phyloP scores from a whole-genome alignment of 139 green algal species.

The Trebouxia sp. region DNA sequence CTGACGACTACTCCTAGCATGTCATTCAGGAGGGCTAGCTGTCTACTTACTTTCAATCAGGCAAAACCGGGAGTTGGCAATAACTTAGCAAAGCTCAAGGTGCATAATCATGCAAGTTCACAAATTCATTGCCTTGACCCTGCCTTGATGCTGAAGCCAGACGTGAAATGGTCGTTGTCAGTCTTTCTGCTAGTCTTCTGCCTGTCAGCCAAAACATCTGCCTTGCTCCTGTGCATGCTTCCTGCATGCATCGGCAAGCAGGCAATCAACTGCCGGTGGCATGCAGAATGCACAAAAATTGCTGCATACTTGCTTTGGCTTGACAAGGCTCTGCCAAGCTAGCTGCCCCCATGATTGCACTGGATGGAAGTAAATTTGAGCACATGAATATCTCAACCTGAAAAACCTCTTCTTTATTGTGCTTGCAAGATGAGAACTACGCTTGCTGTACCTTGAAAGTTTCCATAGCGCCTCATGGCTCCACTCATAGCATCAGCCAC shows the following conservation, averaged over 20 bases:
- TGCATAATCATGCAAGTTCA: not conserved
- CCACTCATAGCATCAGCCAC: conserved; percentile 11
- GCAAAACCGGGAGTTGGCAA: too few species aligned
- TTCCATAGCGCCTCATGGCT: conserved; percentile 7
- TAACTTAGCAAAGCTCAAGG: not conserved
- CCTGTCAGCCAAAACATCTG: not conserved
- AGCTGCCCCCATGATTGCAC: too few species aligned
- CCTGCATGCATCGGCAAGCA: too few species aligned
- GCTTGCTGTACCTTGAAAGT: not conserved
- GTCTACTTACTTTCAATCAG: too few species aligned
- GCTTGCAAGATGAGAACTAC: too few species aligned
- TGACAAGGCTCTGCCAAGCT: too few species aligned
- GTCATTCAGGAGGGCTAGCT: too few species aligned
- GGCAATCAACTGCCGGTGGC: not conserved
- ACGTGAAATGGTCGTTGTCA: conserved; percentile 5
- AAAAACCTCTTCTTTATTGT: too few species aligned
- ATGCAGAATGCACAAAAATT: not conserved
- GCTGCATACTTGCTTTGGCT: too few species aligned
- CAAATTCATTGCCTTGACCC: not conserved
- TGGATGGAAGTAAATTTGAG: too few species aligned
- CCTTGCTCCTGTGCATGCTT: conserved; percentile 11
- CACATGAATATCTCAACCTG: too few species aligned
- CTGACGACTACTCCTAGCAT: too few species aligned
- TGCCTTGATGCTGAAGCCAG: conserved; percentile 15
- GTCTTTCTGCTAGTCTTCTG: conserved; percentile 17